These are phyloP conservation scores for Cercospora canescens DNA, from an alignment of 2,329 filamentous ascomycete genomes.

Conservation along the genomic window DNA sequence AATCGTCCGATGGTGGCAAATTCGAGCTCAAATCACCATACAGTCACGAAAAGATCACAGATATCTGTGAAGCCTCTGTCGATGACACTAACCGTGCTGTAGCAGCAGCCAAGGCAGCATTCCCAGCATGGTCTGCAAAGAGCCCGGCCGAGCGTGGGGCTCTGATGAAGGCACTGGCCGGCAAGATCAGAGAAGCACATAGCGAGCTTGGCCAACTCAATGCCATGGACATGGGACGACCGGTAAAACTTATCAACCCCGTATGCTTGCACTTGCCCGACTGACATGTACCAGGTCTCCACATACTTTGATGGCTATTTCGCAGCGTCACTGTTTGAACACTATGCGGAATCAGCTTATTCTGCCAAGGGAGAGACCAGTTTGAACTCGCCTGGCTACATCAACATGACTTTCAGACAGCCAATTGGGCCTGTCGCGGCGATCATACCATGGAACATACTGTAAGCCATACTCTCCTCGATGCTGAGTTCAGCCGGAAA, in stretches of 20 bases:
- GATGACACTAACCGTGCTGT: constrained; percentile 72
- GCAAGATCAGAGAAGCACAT: constrained; percentile 44
- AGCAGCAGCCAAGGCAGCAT: constrained; percentile 66
- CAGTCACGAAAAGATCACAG: constrained; percentile 40
- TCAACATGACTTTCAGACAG: constrained; percentile 41
- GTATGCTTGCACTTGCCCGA: neutral
- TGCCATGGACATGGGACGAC: constrained; percentile 49
- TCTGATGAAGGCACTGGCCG: constrained; percentile 49
- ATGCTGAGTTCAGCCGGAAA: too few species aligned
- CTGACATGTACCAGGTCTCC: constrained; percentile 17
- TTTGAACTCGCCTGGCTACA: constrained; percentile 50
- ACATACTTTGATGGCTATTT: constrained; percentile 41
- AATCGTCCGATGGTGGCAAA: constrained; percentile 48
- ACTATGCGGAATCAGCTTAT: constrained; percentile 47
- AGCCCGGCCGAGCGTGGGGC: constrained; percentile 41
- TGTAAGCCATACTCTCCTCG: constrained; percentile 33
- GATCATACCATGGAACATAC: constrained; percentile 84
- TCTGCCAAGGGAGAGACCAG: constrained; percentile 46
- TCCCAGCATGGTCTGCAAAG: constrained; percentile 59
- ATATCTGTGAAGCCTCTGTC: constrained; percentile 67
- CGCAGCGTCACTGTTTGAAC: constrained; percentile 41
- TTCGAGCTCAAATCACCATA: constrained; percentile 49
- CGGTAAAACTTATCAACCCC: constrained; percentile 29
- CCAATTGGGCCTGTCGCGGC: constrained; percentile 40
- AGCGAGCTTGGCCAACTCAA: constrained; percentile 49